phyloP scores from a whole-genome alignment of 2,329 filamentous ascomycete genomes.

The Penicillium sp. region DNA sequence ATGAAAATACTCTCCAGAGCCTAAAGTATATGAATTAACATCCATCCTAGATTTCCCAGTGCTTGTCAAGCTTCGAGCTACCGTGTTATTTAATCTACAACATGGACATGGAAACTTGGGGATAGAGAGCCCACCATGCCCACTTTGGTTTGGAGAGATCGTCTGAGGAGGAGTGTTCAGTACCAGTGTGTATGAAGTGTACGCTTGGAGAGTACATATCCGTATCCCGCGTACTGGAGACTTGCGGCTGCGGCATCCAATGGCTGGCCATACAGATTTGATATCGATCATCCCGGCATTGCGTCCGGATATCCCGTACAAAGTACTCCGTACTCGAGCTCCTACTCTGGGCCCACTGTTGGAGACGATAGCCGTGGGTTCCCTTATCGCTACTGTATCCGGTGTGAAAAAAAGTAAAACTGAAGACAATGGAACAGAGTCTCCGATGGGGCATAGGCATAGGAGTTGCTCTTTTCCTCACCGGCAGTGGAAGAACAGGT shows the following conservation, averaged over 20 bases:
- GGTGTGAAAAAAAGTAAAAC: neutral
- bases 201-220: neutral
- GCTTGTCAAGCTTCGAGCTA: conserved; percentile 2
- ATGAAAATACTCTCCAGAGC: no score
- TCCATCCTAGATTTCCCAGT: no score
- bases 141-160: conserved; percentile 13
- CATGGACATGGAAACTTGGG: conserved; percentile 18
- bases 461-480: conserved; percentile 15
- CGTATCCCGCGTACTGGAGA: conserved; percentile 14
- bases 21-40: no score
- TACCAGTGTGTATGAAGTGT: neutral
- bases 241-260: conserved; percentile 25
- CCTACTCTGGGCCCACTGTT: conserved; percentile 10
- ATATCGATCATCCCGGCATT: conserved; percentile 20
- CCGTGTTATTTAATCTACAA: conserved; percentile 1
- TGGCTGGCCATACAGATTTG: conserved; percentile 19
- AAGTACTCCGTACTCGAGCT: conserved; percentile 6
- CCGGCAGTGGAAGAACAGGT: conserved; percentile 25
- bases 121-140: conserved; percentile 7
- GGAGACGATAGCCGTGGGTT: conserved; percentile 4
- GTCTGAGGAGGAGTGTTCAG: conserved; percentile 9
- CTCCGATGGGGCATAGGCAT: no score
- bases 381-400: neutral
- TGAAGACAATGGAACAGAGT: neutral
- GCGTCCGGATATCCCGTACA: neutral